A percentile compares a stretch with the other conserved stretches of the same genome.
phyloP scores from a whole-genome alignment of 768 basidiomycete species.

The Tephrocybe rancida region DNA sequence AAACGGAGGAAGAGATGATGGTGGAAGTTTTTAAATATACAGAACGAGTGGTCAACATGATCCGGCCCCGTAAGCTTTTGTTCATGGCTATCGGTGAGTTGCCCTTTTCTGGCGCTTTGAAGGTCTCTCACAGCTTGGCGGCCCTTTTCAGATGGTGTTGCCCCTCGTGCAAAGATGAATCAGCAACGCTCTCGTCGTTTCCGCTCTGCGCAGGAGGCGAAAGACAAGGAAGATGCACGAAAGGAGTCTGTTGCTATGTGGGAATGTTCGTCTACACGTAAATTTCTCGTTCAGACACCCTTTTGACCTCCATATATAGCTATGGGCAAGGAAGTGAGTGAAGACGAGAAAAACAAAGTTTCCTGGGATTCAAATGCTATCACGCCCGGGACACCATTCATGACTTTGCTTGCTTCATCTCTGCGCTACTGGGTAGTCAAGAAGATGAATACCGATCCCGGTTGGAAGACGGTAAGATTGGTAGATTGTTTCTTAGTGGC shows the following conservation, averaged over 20 bases:
- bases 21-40: slow-evolving; percentile 96
- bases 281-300: not conserved
- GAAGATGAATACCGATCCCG: slow-evolving; percentile 93
- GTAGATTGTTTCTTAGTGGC: slow-evolving; percentile 22
- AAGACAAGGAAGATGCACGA: slow-evolving; percentile 88
- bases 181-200: slow-evolving; percentile 98
- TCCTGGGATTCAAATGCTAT: slow-evolving; percentile 99
- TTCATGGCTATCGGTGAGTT: slow-evolving; percentile 96
- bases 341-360: slow-evolving; percentile 82
- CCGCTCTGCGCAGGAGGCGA: slow-evolving; percentile 91
- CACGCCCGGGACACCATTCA: slow-evolving; percentile 98
- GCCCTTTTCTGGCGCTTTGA: not conserved
- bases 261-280: slow-evolving; percentile 65
- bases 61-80: slow-evolving; percentile 90
- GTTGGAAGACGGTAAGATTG: slow-evolving; percentile 85
- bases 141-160: slow-evolving; percentile 78
- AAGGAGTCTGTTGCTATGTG: slow-evolving; percentile 82
- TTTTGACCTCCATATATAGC: slow-evolving; percentile 43
- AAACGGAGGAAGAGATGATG: slow-evolving; percentile 99
- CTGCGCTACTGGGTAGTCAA: slow-evolving; percentile 95
- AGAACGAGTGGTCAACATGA: slow-evolving; percentile 95
- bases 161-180: slow-evolving; percentile 99
- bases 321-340: slow-evolving; percentile 88
- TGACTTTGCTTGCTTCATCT: slow-evolving; percentile 87
- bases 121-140: not conserved